Evolutionary conservation across 768 basidiomycete genomes (phyloP), one percentile per base, ranked within the genome.

Genomic region (Trametes coccinea): DNA sequence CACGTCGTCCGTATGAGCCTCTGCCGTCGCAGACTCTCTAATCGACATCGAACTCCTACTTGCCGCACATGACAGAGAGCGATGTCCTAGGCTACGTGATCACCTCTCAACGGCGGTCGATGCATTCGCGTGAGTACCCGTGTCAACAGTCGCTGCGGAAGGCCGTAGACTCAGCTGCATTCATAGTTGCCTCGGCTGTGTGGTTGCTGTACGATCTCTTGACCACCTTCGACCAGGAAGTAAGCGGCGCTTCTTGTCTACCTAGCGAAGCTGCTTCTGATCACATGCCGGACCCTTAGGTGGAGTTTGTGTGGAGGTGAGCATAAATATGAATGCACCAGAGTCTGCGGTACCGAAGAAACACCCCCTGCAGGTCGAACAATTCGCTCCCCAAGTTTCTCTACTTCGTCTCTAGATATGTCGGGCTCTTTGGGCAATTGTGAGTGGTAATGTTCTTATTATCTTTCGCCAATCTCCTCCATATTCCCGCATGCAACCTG

Each of bases 321-420:
- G 59, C 4, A 22, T n/a, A 2, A 0, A 8, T 39, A 4, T 16
- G 17, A 22, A 16, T 8, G 29, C 45, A 33, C 9, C 16, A 22
- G 5, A 4, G 10, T 6, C 11, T 9, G 41, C 22, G 3, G 5
- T 7, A n/a, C 7, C 9, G 10, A n/a, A 1, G 11, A 29, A 16
- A 17, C 14, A n/a, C 9, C 16, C 41, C 31, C 10, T 43, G 53
- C 44, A 66, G 65, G 31, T 66, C 65, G 27, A n/a, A 59, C 31
- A 54, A 55, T 14, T 49, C 61, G 11, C 14, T 61, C 33, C 65
- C 65, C 5, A 66, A 66, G 48, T 50, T 37, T 29, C 59, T 66
- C 30, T 66, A 63, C 40, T 60, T 66, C 45, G 39, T 66, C 22
- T 66, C 65, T 4, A 54, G 65, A 46, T 66, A 66, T 54, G 51